A percentile compares a stretch with the other conserved stretches of the same genome.
Evolutionary conservation across 257 asterid species (phyloP).

Genomic region (Anisodus acutangulus): DNA sequence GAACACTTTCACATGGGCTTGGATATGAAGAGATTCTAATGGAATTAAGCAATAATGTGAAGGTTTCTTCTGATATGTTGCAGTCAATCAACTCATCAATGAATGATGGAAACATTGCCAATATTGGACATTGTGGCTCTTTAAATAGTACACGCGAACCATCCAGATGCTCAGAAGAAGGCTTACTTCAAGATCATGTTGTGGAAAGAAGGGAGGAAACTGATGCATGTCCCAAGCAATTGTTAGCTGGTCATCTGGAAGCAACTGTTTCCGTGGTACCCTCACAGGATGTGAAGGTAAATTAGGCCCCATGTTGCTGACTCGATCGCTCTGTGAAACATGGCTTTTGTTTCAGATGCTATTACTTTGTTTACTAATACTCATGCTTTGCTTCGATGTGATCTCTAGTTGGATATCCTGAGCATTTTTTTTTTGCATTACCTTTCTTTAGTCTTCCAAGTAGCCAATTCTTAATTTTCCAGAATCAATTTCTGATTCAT

Average conservation of each 20-base stretch:
- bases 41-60: constrained; percentile 48
- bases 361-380: constrained; percentile 18
- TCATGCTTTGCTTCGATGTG: constrained; percentile 14
- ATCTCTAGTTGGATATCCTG: constrained; percentile 22
- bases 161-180: constrained; percentile 43
- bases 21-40: constrained; percentile 53
- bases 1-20: constrained; percentile 62
- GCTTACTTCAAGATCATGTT: constrained; percentile 46
- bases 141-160: constrained; percentile 41
- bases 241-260: constrained; percentile 46
- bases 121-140: constrained; percentile 40
- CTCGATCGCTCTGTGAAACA: not conserved
- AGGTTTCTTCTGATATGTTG: constrained; percentile 39
- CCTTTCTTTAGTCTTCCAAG: constrained; percentile 2
- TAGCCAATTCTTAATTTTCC: constrained; percentile 19
- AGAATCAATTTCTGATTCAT: constrained; percentile 1
- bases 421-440: not conserved
- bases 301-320: constrained; percentile 8
- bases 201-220: constrained; percentile 45
- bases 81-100: constrained; percentile 44
- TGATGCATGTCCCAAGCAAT: constrained; percentile 34
- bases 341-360: constrained; percentile 9
- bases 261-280: constrained; percentile 41
- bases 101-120: constrained; percentile 42
- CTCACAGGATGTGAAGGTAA: constrained; percentile 67